Evolutionary conservation across 2,329 filamentous ascomycete species (phyloP), one percentile per base, ranked within the genome.

Genomic region (Paraconiothyrium sp.): DNA sequence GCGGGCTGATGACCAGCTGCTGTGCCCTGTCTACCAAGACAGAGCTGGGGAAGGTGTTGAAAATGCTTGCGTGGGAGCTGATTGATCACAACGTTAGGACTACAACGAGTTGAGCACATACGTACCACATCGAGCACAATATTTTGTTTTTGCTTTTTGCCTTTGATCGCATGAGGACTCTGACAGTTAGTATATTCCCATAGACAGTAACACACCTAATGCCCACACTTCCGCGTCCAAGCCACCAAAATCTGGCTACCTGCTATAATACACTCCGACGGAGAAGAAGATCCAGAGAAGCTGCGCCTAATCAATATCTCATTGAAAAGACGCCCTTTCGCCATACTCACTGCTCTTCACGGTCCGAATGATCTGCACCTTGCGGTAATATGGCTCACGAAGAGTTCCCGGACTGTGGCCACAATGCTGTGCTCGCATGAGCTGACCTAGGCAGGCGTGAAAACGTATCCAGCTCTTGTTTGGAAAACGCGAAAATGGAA

Each of bases 321-420:
- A 43, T 4, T 27, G 54, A 47, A 47, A 30, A 8, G 48, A 37
- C 30, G 34, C 54, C 54, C 30, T 46, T 32, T 37, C 54, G 54
- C 54, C 54, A 56, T 56, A 56, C 54, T 56, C 54, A 56, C 54
- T 56, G 32, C 54, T 56, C 54, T 48, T 30, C 32, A 35, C 50
- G 11, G 22, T 54, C 50, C 43, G 35, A 3, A 24, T 35, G 51
- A 46, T 27, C 13, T 43, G 54, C 9, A 27, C 10, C 4, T 13
- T 52, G 35, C 7, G 20, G 50, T 10, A 32, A 27, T 14, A 13
- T n/a, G 22, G 50, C 37, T n/a, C 39, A 16, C 39, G n/a, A 34
- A 34, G 27, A 39, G n/a, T 13, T 20, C 39, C 13, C 37, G n/a
- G 27, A 46, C n/a, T 41, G 11, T 14, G 34, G 35, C 35, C 24